Evolutionary conservation across 2,329 filamentous ascomycete species (phyloP), one percentile per base, ranked within the genome.

Genomic region (Phaeosphaeriaceae sp.): DNA sequence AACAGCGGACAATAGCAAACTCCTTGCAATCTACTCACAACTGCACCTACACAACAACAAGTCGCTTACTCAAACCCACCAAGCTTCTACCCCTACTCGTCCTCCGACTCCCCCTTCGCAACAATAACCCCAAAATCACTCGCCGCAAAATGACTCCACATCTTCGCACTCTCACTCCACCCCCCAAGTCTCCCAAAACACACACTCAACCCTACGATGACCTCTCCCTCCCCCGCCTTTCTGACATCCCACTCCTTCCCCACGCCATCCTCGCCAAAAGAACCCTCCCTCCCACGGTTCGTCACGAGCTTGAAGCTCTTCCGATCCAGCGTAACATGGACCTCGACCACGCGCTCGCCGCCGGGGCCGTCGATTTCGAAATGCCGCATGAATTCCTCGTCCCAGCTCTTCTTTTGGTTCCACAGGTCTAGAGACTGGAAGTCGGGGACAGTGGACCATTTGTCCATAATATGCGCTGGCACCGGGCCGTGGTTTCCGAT

Each of bases 281-380:
- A 51, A 3, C 57, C 52, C 25, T 61, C 57, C 20, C 62, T 33
- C 7, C 51, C 59, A 7, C 45, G 27, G 51, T 65, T 64, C 33
- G 63, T 70, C n/a, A 56, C 31, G 2, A 71, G 24, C 36, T 58
- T 61, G 0, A 70, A 25, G 24, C 63, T 62, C 42, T 47, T 55
- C 20, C 54, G 46, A 17, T 60, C 60, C 20, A 48, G 21, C 42
- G 50, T 52, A 10, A 60, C 60, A 42, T 62, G 55, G 4, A 71
- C 63, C 36, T 65, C 66, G 3, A 54, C 62, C n/a, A 71, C 53
- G 7, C 60, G 22, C 54, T 68, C 68, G 0, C 66, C 66, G 2
- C 58, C 59, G 13, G 53, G 40, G 2, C 62, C 60, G 20, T 70
- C 62, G 11, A 69, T 57, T 0, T 60, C 50, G 27, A 69, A 64